These are phyloP conservation scores for Penicillium canariense DNA, from an alignment of 495 filamentous ascomycete species.

Conservation along the genomic window DNA sequence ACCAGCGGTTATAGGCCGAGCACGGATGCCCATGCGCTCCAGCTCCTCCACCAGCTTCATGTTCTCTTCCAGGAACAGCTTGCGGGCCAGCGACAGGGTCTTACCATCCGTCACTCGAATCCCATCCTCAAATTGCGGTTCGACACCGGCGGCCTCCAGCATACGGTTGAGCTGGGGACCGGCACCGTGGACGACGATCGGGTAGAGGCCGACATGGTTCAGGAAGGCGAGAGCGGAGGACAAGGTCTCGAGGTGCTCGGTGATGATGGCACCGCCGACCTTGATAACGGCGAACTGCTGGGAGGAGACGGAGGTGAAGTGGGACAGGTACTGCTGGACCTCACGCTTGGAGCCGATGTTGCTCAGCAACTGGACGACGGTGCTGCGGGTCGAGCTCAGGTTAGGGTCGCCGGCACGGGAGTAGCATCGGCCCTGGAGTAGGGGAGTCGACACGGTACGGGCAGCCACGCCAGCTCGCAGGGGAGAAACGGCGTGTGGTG, in stretches of 20 bases:
- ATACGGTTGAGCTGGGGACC: constrained; percentile 95
- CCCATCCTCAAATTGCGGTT: constrained; percentile 94
- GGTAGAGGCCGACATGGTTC: constrained; percentile 92
- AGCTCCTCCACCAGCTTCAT: constrained; percentile 90
- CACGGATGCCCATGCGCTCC: constrained; percentile 86
- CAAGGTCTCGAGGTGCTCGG: constrained; percentile 87
- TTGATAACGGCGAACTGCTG: constrained; percentile 99
- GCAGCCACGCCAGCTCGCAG: constrained; percentile 31
- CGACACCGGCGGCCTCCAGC: constrained; percentile 86
- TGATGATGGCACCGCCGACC: constrained; percentile 95
- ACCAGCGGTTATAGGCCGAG: constrained; percentile 86
- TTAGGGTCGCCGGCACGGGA: constrained; percentile 47
- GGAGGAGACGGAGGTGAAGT: constrained; percentile 94
- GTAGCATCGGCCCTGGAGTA: constrained; percentile 41
- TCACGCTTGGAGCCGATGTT: constrained; percentile 97
- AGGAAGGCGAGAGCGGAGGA: constrained; percentile 88
- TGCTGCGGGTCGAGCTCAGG: constrained; percentile 68
- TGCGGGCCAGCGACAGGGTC: constrained; percentile 84
- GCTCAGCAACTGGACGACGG: constrained; percentile 90
- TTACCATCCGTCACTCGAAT: constrained; percentile 96
- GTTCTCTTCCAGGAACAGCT: constrained; percentile 94
- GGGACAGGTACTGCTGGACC: constrained; percentile 96
- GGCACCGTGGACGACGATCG: constrained; percentile 94
- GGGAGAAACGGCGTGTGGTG: constrained; percentile 36
- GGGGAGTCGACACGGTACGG: constrained; percentile 17